Evolutionary conservation across 129 eudicot species (phyloP).

Genomic region (Apium graveolens): DNA sequence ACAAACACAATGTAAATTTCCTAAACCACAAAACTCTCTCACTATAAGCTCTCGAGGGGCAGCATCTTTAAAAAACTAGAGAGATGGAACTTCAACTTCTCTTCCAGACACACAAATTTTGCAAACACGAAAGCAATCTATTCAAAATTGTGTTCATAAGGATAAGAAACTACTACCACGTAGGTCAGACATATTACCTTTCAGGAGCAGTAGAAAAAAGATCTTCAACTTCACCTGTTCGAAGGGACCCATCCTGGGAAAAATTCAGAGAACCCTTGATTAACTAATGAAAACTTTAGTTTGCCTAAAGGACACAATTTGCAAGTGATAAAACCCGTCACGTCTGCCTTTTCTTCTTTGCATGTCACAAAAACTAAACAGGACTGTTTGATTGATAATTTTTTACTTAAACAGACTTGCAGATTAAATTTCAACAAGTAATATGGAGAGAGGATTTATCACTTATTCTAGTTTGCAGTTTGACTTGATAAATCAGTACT

Average conservation of each 20-base stretch:
- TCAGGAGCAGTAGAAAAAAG: conserved; percentile 96
- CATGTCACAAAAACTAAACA: background rate
- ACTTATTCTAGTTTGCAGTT: background rate
- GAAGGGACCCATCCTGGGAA: conserved; percentile 76
- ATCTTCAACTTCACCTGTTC: conserved; percentile 66
- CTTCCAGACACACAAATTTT: background rate
- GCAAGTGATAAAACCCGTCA: background rate
- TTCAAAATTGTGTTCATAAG: background rate
- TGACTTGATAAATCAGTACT: background rate
- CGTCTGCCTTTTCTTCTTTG: background rate
- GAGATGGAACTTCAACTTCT: background rate
- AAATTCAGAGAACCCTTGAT: background rate
- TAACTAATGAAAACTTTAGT: background rate
- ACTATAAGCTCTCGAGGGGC: background rate
- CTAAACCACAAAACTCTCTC: background rate
- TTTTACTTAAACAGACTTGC: background rate
- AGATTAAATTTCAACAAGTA: background rate
- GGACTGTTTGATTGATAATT: background rate
- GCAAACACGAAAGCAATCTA: background rate
- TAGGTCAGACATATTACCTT: conserved; percentile 35
- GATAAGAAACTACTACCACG: background rate
- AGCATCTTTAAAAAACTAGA: background rate
- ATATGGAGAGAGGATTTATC: background rate
- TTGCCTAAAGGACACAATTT: background rate
- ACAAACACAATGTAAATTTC: background rate